Conservation (phyloP, 441 rosid species). For the Brassica balearica region DNA sequence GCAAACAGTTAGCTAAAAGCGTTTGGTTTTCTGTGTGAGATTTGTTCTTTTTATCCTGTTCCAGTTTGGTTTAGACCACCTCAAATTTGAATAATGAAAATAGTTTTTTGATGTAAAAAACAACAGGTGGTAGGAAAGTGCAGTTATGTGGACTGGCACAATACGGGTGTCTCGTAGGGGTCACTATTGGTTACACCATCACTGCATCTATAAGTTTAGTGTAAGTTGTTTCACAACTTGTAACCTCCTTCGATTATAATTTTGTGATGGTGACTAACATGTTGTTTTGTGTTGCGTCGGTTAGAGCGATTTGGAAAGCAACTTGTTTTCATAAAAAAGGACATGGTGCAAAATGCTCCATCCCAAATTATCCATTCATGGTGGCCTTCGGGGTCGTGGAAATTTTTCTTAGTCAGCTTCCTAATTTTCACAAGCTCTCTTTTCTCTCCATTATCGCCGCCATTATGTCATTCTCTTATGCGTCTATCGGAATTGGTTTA, state of each 20-base stretch:
- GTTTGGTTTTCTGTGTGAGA: not conserved
- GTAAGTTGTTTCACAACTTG: slow-evolving; percentile 53
- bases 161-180: slow-evolving; percentile 70
- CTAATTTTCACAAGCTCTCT: slow-evolving; percentile 59
- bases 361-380: slow-evolving; percentile 52
- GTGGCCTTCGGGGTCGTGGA: slow-evolving; percentile 56
- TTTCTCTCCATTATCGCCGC: slow-evolving; percentile 69
- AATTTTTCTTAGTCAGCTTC: slow-evolving; percentile 62
- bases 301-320: slow-evolving; percentile 64
- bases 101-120: not conserved
- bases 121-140: slow-evolving; percentile 75
- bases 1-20: not conserved
- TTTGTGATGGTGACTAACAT: not conserved
- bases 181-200: slow-evolving; percentile 83
- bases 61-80: not conserved
- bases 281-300: not conserved
- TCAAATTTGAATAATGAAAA: not conserved
- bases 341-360: slow-evolving; percentile 51
- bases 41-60: not conserved
- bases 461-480: slow-evolving; percentile 65
- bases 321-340: slow-evolving; percentile 70
- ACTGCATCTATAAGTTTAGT: slow-evolving; percentile 94
- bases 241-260: not conserved
- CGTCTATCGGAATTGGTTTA: slow-evolving; percentile 64
- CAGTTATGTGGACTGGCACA: slow-evolving; percentile 86